These are phyloP conservation scores for Oryza glaberrima DNA, from an alignment of 176 grass and related monocot species.

Conservation along the genomic window DNA sequence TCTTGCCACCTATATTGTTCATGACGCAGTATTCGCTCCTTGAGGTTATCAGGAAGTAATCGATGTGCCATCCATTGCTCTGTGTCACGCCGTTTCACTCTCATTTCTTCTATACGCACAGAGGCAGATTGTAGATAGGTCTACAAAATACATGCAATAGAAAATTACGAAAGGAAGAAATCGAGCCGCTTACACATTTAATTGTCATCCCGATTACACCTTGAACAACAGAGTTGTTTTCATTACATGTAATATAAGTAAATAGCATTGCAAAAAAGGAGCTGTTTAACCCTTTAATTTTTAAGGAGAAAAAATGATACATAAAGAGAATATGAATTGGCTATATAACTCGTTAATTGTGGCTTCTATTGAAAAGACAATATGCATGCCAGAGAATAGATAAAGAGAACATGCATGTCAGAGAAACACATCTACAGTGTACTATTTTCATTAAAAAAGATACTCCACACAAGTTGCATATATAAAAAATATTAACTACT, in stretches of 20 bases:
- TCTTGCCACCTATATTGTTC: conserved; percentile 98
- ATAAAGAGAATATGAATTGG: not conserved
- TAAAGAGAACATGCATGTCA: too few relatives aligned
- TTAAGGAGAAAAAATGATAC: not conserved
- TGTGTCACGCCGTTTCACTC: conserved; percentile 78
- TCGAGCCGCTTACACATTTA: not conserved
- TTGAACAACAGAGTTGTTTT: not conserved
- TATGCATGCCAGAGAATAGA: too few relatives aligned
- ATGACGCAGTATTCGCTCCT: conserved; percentile 77
- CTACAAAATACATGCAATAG: conserved; percentile 44
- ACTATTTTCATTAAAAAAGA: too few relatives aligned
- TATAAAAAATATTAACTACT: not conserved
- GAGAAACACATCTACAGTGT: too few relatives aligned
- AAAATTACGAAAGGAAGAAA: conserved; percentile 15
- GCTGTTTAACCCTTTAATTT: not conserved
- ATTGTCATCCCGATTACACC: conserved; percentile 23
- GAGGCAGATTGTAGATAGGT: conserved; percentile 91
- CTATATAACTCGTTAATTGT: conserved; percentile 14
- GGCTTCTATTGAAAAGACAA: conserved; percentile 6
- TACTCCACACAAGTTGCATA: not conserved
- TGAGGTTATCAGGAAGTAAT: conserved; percentile 82
- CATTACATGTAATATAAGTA: conserved; percentile 20
- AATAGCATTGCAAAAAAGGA: not conserved
- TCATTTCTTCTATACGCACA: conserved; percentile 88
- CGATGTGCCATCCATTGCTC: conserved; percentile 94